Evolutionary conservation across 768 basidiomycete species (phyloP).

Genomic region (Phylloporus rhodoxanthus): DNA sequence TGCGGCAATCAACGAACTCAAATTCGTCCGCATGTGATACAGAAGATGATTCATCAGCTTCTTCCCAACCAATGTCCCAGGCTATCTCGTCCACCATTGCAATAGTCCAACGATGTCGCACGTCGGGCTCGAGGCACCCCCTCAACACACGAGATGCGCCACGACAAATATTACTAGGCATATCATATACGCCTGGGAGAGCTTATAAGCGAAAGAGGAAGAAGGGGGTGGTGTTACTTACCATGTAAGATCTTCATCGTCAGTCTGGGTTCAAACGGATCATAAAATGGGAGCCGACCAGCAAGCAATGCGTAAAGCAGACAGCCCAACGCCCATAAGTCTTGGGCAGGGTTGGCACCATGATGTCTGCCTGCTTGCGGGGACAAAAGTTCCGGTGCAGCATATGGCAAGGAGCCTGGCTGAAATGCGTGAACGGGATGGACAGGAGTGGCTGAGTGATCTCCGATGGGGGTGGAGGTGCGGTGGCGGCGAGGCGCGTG

Average conservation of each 20-base stretch:
- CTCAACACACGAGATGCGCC: conserved; percentile 63
- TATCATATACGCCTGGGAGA: conserved; percentile 48
- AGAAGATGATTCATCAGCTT: conserved; percentile 28
- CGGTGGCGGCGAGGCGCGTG: conserved; percentile 45
- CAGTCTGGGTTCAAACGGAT: conserved; percentile 86
- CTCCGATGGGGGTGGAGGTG: conserved; percentile 38
- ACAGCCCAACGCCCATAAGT: conserved; percentile 94
- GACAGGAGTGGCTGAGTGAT: conserved; percentile 22
- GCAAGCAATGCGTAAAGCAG: conserved; percentile 82
- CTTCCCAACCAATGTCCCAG: conserved; percentile 74
- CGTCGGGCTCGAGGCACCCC: conserved; percentile 72
- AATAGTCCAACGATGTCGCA: conserved; percentile 70
- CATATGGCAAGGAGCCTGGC: conserved; percentile 86
- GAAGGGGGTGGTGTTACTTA: conserved; percentile 30
- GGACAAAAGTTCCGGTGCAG: conserved; percentile 79
- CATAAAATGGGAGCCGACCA: conserved; percentile 80
- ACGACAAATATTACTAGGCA: conserved; percentile 50
- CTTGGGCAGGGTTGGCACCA: conserved; percentile 62
- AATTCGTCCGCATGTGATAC: conserved; percentile 25
- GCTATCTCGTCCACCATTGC: conserved; percentile 72
- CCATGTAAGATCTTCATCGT: conserved; percentile 90
- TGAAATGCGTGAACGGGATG: conserved; percentile 44
- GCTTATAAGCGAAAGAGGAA: conserved; percentile 6
- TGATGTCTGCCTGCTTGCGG: conserved; percentile 41
- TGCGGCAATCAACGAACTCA: conserved; percentile 21